Evolutionary conservation across 1,284 basidiomycete genomes (phyloP), one percentile per base, ranked within the genome.

Genomic region (Puccinia horiana): DNA sequence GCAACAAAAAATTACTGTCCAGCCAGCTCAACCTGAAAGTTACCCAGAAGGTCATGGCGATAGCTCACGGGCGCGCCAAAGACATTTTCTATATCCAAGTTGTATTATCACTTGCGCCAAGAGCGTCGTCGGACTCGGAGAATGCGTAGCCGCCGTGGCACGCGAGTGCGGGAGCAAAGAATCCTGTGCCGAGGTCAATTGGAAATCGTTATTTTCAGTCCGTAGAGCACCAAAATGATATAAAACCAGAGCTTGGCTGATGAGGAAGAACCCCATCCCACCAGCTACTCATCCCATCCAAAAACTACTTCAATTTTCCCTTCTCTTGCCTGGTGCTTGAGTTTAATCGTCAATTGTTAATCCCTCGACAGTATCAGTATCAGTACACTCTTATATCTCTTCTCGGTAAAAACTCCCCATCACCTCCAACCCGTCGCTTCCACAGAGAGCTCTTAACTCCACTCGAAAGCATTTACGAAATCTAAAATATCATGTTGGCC

Each of bases 251-350:
- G 58, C 29, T 61, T 61, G 58, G 18, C 35, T n/a, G 54, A 26
- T 56, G 54, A 56, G 12, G 23, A 56, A 56, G 14, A 26, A 26
- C 32, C 2, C 20, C 63, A 42, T 42, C 18, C 37, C 37, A 42
- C 23, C 37, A 8, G 32, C 63, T 65, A 20, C 32, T 16, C 63
- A 18, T 14, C 61, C 29, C 35, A 29, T 63, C 23, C 26, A 61
- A 29, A n/a, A 26, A 37, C 32, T 35, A 40, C 16, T n/a, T 32
- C 63, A 42, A 65, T 65, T n/a, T 26, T 42, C 40, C 14, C 23
- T 69, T 44, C 65, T 69, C 65, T 69, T n/a, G n/a, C 65, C 65
- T 69, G 65, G 65, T 69, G 65, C n/a, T 29, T 44, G 65, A 69
- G 65, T 69, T 47, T 44, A 26, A 69, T 67, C 40, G 2, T 69